Base-by-base conservation (phyloP, 75 land plant species). In the Picea sitchensis region DNA sequence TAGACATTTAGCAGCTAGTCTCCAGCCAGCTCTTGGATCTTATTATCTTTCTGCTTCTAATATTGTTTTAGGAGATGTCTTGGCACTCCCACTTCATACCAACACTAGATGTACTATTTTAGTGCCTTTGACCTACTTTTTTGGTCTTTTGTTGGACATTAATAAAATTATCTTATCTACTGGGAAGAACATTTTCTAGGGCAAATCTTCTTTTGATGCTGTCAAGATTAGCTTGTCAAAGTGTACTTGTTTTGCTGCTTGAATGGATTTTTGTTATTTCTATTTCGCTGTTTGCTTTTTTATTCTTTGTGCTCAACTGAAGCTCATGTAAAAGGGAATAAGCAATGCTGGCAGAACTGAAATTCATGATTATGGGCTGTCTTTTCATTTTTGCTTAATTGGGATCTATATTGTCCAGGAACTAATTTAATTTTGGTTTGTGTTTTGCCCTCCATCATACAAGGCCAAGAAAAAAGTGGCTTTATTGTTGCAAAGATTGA, bases 401-500 rank as follows among this genome's bases (percentile, higher is more conserved):
- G 4, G 15, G 4, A 57, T 58, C 47, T 0, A 51, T 51, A 4
- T 14, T 3, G 58, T 23, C 23, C 12, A 54, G 6, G 41, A 14
- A 57, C 59, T 75, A 30, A 75, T 75, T 56, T 75, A 11, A 5
- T 58, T 57, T 58, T 75, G 59, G 32, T 30, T 21, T 56, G 32
- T 57, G 59, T 31, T 62, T 44, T 57, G 60, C 14, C 38, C 58
- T 75, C 26, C 20, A 15, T 23, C 14, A 41, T 71, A 44, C 76
- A 81, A 97, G 99, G 91, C 92, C 60, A 98, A 93, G 85, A 95
- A 90, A 79, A 98, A 98, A 79, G 93, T 88, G 26, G 93, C 91
- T 78, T 44, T 95, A 74, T 85, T 93, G 47, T 78, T 96, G 56
- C 94, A 95, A 73, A 91, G 88, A 73, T 90, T 98, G 31, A 92